Evolutionary conservation across 2,329 filamentous ascomycete genomes (phyloP).

Genomic region (Nannizziopsis barbatae): DNA sequence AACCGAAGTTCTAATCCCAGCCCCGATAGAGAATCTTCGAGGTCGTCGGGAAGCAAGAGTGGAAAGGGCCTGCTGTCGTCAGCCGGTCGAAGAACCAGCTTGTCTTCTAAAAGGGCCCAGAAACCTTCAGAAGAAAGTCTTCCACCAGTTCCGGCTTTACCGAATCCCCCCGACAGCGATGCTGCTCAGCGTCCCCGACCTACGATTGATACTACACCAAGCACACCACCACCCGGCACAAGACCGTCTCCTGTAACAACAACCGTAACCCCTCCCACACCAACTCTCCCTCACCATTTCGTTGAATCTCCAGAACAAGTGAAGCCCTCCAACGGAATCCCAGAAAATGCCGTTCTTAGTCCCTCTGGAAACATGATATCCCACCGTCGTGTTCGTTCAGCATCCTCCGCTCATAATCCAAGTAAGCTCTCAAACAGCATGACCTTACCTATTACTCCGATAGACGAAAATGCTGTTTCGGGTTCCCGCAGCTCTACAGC

Average conservation of each 20-base stretch:
- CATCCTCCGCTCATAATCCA: constrained; percentile 49
- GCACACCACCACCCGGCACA: constrained; percentile 26
- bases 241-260: constrained; percentile 12
- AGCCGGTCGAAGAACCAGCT: constrained; percentile 25
- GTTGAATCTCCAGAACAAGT: constrained; percentile 32
- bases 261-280: constrained; percentile 14
- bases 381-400: constrained; percentile 53
- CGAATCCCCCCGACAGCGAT: constrained; percentile 16
- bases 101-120: constrained; percentile 24
- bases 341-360: constrained; percentile 46
- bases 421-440: constrained; percentile 79
- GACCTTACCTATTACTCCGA: constrained; percentile 59
- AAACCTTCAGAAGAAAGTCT: constrained; percentile 23
- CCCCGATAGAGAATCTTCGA: constrained; percentile 36
- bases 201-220: constrained; percentile 15
- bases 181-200: neutral
- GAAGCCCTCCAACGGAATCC: constrained; percentile 21
- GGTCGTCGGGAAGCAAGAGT: constrained; percentile 34
- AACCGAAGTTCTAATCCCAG: constrained; percentile 44
- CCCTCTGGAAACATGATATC: constrained; percentile 61
- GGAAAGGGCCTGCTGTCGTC: constrained; percentile 31
- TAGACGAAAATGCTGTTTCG: constrained; percentile 49
- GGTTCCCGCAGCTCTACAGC: constrained; percentile 43
- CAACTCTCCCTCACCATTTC: constrained; percentile 18
- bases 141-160: constrained; percentile 27